phyloP scores from a whole-genome alignment of 1,284 basidiomycete genomes.

The Agroathelia rolfsii region DNA sequence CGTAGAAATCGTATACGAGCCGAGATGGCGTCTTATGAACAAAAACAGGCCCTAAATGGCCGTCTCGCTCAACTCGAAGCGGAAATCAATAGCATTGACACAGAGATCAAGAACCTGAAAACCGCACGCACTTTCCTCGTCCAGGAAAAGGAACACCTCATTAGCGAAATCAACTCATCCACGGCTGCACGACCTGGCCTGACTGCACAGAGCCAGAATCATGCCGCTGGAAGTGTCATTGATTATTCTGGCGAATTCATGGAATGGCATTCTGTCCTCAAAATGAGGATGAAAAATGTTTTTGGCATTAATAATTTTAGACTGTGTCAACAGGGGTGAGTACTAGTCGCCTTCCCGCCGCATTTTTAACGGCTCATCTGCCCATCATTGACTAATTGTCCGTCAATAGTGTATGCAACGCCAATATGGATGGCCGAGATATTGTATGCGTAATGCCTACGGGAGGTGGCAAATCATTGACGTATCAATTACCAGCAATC shows the following conservation, averaged over 20 bases:
- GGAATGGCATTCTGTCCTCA: conserved; percentile 38
- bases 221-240: conserved; percentile 18
- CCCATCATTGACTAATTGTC: too few species aligned
- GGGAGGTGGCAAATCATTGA: conserved; percentile 85
- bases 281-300: conserved; percentile 41
- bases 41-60: conserved; percentile 24
- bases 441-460: conserved; percentile 85
- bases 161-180: conserved; percentile 13
- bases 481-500: conserved; percentile 86
- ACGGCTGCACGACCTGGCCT: conserved; percentile 12
- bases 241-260: conserved; percentile 37
- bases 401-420: conserved; percentile 81
- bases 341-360: too few species aligned
- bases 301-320: conserved; percentile 58
- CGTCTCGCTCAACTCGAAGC: conserved; percentile 28
- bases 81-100: conserved; percentile 32
- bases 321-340: conserved; percentile 45
- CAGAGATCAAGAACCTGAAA: conserved; percentile 29
- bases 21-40: conserved; percentile 13
- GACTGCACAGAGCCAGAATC: conserved; percentile 21
- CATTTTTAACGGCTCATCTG: background rate
- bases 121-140: conserved; percentile 18
- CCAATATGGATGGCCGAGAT: conserved; percentile 78
- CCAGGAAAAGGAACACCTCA: conserved; percentile 23
- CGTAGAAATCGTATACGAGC: conserved; percentile 5